These are phyloP conservation scores for Coniochaeta sp. DNA, from an alignment of 2,329 filamentous ascomycete genomes.

Conservation along the genomic window DNA sequence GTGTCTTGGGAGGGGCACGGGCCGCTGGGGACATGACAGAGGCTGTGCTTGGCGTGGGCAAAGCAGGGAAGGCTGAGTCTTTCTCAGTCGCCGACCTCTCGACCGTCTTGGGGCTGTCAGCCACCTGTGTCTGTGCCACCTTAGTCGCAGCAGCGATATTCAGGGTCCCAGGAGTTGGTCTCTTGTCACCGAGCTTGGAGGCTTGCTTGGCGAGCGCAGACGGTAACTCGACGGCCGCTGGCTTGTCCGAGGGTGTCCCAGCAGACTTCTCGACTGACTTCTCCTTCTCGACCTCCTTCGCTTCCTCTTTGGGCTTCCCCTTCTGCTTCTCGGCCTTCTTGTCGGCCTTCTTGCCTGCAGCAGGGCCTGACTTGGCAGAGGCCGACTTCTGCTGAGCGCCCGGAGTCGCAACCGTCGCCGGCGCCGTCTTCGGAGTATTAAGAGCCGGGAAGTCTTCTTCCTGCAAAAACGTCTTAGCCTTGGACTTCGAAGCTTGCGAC, in stretches of 20 bases:
- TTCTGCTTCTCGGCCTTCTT: constrained; percentile 21
- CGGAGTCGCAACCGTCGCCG: constrained; percentile 22
- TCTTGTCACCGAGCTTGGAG: constrained; percentile 20
- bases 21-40: constrained; percentile 45
- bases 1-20: constrained; percentile 52
- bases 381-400: constrained; percentile 26
- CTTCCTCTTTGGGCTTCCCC: constrained; percentile 6
- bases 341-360: constrained; percentile 23
- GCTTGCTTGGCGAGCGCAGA: neutral
- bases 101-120: constrained; percentile 19
- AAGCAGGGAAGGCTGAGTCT: constrained; percentile 40
- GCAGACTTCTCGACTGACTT: constrained; percentile 5
- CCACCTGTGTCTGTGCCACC: constrained; percentile 18
- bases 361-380: constrained; percentile 23
- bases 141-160: constrained; percentile 45
- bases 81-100: constrained; percentile 23
- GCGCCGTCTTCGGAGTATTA: constrained; percentile 33
- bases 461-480: constrained; percentile 36
- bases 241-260: constrained; percentile 10
- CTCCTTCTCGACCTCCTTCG: constrained; percentile 3
- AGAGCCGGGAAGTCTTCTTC: constrained; percentile 59
- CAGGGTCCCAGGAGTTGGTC: constrained; percentile 32
- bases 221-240: constrained; percentile 1
- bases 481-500: constrained; percentile 22
- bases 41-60: constrained; percentile 38